Evolutionary conservation across 164 flowering plant genomes (phyloP).

Genomic region (Aristolochia californica): DNA sequence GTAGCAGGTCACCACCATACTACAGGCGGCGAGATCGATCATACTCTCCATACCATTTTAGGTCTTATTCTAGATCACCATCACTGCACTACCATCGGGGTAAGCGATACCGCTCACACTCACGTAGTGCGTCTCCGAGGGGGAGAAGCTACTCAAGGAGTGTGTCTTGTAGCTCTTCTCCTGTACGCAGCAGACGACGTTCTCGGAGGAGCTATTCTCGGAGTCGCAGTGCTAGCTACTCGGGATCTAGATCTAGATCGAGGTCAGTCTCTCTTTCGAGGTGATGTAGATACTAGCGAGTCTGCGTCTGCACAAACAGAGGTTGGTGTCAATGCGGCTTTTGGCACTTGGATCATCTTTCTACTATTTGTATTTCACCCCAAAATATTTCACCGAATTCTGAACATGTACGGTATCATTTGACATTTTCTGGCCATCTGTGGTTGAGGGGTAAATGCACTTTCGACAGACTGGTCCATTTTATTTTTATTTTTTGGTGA

Average conservation of each 20-base stretch:
- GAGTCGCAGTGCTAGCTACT: not conserved
- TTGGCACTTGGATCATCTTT: too few relatives aligned
- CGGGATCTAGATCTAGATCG: not conserved
- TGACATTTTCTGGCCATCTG: too few relatives aligned
- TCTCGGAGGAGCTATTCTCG: slow-evolving; percentile 3
- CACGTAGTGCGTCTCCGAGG: slow-evolving; percentile 3
- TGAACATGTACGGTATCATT: too few relatives aligned
- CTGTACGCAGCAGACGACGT: not conserved
- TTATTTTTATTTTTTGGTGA: too few relatives aligned
- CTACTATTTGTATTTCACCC: too few relatives aligned
- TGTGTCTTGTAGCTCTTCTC: slow-evolving; percentile 1
- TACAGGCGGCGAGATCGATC: slow-evolving; percentile 8
- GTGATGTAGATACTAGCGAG: not conserved
- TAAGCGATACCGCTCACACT: not conserved
- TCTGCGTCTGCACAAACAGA: too few relatives aligned
- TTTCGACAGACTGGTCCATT: too few relatives aligned
- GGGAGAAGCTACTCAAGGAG: slow-evolving; percentile 6
- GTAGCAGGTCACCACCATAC: slow-evolving; percentile 3
- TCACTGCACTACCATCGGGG: slow-evolving; percentile 5
- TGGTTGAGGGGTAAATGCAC: too few relatives aligned
- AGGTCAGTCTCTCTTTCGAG: slow-evolving; percentile 1
- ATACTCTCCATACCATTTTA: slow-evolving; percentile 3
- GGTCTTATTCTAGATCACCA: slow-evolving; percentile 1
- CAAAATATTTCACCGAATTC: too few relatives aligned
- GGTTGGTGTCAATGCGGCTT: too few relatives aligned